Evolutionary conservation across 768 basidiomycete genomes (phyloP).

Genomic region (Agrocybe praecox): DNA sequence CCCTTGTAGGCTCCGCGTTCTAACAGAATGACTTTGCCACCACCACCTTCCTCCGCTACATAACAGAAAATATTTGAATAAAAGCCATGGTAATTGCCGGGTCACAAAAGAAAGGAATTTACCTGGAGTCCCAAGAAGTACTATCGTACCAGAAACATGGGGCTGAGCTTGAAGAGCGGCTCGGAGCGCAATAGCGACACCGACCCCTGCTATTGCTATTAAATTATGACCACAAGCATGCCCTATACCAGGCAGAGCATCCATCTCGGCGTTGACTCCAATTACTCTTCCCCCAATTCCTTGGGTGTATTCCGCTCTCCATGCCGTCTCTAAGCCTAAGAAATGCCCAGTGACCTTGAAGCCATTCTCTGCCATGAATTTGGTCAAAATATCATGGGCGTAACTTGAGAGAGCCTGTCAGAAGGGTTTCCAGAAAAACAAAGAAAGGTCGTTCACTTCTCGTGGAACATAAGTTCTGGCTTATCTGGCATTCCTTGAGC

Average conservation of each 20-base stretch:
- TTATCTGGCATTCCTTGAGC: constrained; percentile 41
- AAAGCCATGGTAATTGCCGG: not conserved
- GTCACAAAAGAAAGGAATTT: constrained; percentile 13
- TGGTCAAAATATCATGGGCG: constrained; percentile 70
- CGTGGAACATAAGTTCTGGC: constrained; percentile 69
- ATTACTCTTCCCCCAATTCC: constrained; percentile 64
- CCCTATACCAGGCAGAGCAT: constrained; percentile 58
- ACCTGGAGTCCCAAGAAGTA: constrained; percentile 82
- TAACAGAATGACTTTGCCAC: constrained; percentile 75
- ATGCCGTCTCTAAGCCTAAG: constrained; percentile 73
- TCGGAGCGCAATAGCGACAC: constrained; percentile 72
- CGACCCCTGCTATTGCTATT: constrained; percentile 79
- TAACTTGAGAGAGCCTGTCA: constrained; percentile 41
- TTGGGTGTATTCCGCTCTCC: constrained; percentile 71
- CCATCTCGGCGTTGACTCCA: constrained; percentile 84
- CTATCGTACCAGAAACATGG: constrained; percentile 62
- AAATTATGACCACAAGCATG: constrained; percentile 84
- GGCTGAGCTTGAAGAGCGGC: constrained; percentile 62
- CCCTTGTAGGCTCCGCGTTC: constrained; percentile 77
- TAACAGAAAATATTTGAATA: not conserved
- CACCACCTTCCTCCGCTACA: constrained; percentile 76
- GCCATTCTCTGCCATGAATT: constrained; percentile 67
- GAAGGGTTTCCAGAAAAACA: not conserved
- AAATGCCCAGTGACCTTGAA: constrained; percentile 76
- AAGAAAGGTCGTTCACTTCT: constrained; percentile 46